Evolutionary conservation across 2,329 filamentous ascomycete species (phyloP).

Genomic region (Hymenoscyphus infarciens): DNA sequence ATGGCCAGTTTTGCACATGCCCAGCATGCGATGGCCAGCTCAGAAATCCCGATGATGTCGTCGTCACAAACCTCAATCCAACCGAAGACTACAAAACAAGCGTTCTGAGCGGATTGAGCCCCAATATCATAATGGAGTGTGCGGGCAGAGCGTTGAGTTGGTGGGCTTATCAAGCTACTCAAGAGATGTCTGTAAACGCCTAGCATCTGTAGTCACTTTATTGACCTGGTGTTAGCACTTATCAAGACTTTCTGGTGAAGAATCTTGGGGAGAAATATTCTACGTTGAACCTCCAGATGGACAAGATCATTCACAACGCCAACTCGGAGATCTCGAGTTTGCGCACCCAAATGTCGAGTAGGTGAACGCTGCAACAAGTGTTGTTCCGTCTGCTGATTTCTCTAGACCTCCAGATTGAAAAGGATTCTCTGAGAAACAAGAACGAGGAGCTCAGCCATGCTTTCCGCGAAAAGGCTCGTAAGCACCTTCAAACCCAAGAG

Average conservation of each 20-base stretch:
- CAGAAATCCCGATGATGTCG: constrained; percentile 69
- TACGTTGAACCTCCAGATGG: constrained; percentile 60
- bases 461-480: constrained; percentile 67
- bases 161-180: constrained; percentile 81
- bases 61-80: constrained; percentile 68
- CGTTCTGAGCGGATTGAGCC: constrained; percentile 76
- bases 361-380: constrained; percentile 23
- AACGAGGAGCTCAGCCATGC: constrained; percentile 67
- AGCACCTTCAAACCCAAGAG: constrained; percentile 65
- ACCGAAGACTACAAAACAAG: constrained; percentile 89
- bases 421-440: constrained; percentile 62
- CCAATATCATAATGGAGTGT: constrained; percentile 81
- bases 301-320: constrained; percentile 71
- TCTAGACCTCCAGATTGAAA: constrained; percentile 55
- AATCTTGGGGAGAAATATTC: constrained; percentile 69
- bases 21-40: constrained; percentile 73
- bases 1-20: constrained; percentile 55
- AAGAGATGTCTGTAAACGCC: constrained; percentile 64
- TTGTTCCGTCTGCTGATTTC: constrained; percentile 13
- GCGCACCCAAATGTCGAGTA: constrained; percentile 62
- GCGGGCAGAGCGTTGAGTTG: constrained; percentile 75
- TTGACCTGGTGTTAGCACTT: constrained; percentile 51
- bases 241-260: constrained; percentile 72
- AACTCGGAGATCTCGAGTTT: constrained; percentile 67
- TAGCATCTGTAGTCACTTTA: constrained; percentile 22